Conservation (phyloP, 106 monocot genomes). For the Dendrobium chrysotoxum region DNA sequence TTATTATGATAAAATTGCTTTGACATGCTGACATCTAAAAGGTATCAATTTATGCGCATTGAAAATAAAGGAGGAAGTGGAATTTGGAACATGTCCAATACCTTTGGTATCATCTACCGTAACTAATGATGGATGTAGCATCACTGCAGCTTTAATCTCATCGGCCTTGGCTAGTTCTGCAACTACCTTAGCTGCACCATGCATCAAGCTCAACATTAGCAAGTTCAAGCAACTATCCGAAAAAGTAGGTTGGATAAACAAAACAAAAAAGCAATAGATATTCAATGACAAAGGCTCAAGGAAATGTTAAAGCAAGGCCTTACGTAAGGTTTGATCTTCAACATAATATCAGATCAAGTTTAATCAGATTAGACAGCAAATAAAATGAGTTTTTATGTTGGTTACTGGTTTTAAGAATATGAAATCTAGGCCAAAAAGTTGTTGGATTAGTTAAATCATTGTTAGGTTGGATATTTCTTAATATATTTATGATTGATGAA, state of each 20-base stretch:
- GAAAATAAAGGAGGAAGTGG: background rate
- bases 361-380: too few species aligned
- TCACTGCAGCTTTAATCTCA: slow-evolving; percentile 55
- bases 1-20: too few species aligned
- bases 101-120: slow-evolving; percentile 86
- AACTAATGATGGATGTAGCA: slow-evolving; percentile 64
- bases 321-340: background rate
- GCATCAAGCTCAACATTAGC: background rate
- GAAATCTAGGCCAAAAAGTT: too few species aligned
- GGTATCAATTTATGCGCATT: background rate
- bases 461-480: too few species aligned
- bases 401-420: too few species aligned
- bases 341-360: too few species aligned
- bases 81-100: background rate
- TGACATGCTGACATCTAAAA: background rate
- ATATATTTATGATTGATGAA: too few species aligned
- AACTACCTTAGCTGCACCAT: slow-evolving; percentile 57
- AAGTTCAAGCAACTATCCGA: background rate
- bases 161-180: slow-evolving; percentile 45
- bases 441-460: too few species aligned
- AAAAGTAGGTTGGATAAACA: background rate
- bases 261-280: too few species aligned
- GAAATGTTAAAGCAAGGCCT: background rate
- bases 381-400: too few species aligned
- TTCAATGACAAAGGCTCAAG: background rate